Percentiles rank a stretch among this genome's conserved stretches.
Evolutionary conservation across 352 stramenopile genomes (phyloP).

Genomic region (Globisporangium cederbergense): DNA sequence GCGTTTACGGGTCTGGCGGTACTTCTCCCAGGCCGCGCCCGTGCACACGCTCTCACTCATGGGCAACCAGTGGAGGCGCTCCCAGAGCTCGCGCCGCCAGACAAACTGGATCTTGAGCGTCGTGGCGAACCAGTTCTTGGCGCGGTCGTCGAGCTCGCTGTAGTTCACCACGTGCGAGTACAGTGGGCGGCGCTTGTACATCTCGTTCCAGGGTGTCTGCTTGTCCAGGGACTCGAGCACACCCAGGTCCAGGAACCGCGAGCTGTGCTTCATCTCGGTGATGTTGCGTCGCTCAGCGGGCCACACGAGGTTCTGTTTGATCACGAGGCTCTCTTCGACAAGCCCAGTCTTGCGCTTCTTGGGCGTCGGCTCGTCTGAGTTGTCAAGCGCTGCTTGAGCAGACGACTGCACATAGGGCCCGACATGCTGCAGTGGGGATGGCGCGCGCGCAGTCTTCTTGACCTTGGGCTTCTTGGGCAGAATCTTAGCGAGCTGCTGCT

Average conservation of each 20-base stretch:
- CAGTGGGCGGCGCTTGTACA: constrained; percentile 30
- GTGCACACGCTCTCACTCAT: constrained; percentile 43
- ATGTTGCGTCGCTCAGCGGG: constrained; percentile 39
- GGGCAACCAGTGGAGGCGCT: constrained; percentile 42
- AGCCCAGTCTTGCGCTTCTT: constrained; percentile 17
- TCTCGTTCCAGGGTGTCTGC: constrained; percentile 36
- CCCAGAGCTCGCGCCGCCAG: constrained; percentile 43
- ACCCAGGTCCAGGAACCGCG: constrained; percentile 26
- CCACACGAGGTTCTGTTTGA: constrained; percentile 40
- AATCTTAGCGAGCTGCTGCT: constrained; percentile 9
- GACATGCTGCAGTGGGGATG: background rate
- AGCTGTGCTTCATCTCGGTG: constrained; percentile 37
- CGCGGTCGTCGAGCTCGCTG: constrained; percentile 20
- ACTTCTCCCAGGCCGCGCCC: constrained; percentile 32
- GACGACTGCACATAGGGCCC: background rate
- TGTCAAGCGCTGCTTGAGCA: background rate
- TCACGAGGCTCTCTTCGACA: constrained; percentile 16
- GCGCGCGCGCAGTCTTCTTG: constrained; percentile 11
- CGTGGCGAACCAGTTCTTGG: constrained; percentile 26
- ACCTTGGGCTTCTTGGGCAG: constrained; percentile 14
- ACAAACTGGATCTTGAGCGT: constrained; percentile 42
- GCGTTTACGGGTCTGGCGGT: constrained; percentile 35
- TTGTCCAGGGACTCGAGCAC: constrained; percentile 23
- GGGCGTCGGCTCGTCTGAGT: background rate
- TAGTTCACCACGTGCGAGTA: constrained; percentile 32